These are phyloP conservation scores for Phaeotremella fagi DNA, from an alignment of 768 basidiomycete species.

Conservation along the genomic window DNA sequence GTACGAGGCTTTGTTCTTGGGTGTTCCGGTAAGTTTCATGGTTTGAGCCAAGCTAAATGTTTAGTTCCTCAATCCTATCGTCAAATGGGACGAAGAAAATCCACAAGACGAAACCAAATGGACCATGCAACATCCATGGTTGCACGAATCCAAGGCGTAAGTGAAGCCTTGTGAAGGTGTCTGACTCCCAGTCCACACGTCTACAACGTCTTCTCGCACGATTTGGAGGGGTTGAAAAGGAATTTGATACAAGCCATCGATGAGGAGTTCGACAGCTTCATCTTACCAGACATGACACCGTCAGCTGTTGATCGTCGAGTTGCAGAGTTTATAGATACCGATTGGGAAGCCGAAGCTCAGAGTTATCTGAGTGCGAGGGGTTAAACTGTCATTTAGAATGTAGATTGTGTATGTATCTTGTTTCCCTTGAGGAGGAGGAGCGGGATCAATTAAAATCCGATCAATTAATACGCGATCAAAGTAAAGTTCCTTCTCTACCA, in stretches of 20 bases:
- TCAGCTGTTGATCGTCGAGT: conserved; percentile 16
- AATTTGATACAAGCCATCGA: conserved; percentile 22
- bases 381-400: no score
- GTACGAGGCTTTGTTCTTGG: conserved; percentile 40
- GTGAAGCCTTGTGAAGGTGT: conserved; percentile 5
- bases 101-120: conserved; percentile 31
- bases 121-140: conserved; percentile 40
- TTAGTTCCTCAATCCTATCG: conserved; percentile 41
- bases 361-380: no score
- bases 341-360: conserved; percentile 31
- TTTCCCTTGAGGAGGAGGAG: no score
- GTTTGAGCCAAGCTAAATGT: no score
- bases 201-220: conserved; percentile 34
- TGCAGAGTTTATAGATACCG: conserved; percentile 27
- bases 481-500: no score
- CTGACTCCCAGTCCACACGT: conserved; percentile 37
- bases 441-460: no score
- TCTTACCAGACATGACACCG: conserved; percentile 37
- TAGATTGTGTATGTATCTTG: no score
- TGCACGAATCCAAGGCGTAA: conserved; percentile 41
- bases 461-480: no score
- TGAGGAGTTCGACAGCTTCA: conserved; percentile 30
- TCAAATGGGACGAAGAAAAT: conserved; percentile 32
- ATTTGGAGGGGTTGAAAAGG: conserved; percentile 15
- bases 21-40: conserved; percentile 35